Evolutionary conservation across 257 asterid species (phyloP), one percentile per base, ranked within the genome.

Genomic region (Cinchona pubescens): DNA sequence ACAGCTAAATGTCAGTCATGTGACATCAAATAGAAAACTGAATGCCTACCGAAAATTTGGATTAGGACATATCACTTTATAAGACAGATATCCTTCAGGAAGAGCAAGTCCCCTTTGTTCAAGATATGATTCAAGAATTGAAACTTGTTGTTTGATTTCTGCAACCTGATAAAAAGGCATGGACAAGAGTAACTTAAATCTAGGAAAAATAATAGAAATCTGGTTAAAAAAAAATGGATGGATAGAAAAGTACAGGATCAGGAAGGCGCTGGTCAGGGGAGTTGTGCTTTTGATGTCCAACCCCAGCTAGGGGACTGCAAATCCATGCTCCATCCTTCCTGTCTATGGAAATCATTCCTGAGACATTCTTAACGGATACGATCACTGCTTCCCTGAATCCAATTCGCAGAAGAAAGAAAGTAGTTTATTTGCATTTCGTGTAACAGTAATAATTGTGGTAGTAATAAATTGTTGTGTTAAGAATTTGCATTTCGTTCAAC

Each of bases 21-120:
- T n/a, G n/a, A 32, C 29, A 37, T 55, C 16, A n/a, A n/a, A 19
- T 46, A 13, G 42, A 38, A 4, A 16, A 51, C 65, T 32, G 43
- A 71, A 69, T 25, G 58, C 89, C 74, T 86, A 95, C 99, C 91
- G 68, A 80, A 91, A 91, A 45, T 63, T 82, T 5, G 97, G 96
- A 85, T 91, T 92, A 12, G 99, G 90, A 69, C 99, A 95, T 78
- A 95, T 86, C 82, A 95, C 93, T 85, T 90, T 92, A 84, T 67
- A 82, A 71, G 96, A 87, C 62, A 95, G 77, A 85, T 82, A 92
- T 71, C 94, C 96, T 82, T 90, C 93, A 0, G 94, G 98, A 79
- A 92, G 89, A 76, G 76, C 55, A 43, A 91, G 85, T 69, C 96
- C 99, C 85, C 99, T 92, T 80, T 82, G 97, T 79, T 92, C 96